Evolutionary conservation across 768 basidiomycete genomes (phyloP).

Genomic region (Tulasnella sp.): DNA sequence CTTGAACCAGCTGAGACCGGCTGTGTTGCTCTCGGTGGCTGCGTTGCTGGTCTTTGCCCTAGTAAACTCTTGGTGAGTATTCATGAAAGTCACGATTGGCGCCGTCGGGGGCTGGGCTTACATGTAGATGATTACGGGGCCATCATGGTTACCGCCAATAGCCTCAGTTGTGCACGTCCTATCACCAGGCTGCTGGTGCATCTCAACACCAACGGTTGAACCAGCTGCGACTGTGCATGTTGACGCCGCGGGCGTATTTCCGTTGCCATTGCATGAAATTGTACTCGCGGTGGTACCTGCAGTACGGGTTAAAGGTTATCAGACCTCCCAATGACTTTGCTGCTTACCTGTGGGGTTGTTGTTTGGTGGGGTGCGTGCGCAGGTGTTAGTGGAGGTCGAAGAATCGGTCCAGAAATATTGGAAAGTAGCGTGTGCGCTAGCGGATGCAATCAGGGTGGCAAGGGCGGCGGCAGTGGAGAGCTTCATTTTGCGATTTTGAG

Average conservation of each 20-base stretch:
- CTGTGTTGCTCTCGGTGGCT: constrained; percentile 32
- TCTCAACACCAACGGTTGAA: constrained; percentile 29
- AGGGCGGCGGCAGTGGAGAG: background rate
- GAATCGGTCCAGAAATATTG: constrained; percentile 40
- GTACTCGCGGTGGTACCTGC: constrained; percentile 24
- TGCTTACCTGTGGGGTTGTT: constrained; percentile 33
- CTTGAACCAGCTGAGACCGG: constrained; percentile 38
- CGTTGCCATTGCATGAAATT: constrained; percentile 37
- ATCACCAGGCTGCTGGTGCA: constrained; percentile 41
- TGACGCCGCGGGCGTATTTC: constrained; percentile 25
- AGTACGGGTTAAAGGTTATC: background rate
- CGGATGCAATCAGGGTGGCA: background rate
- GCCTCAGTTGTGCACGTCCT: constrained; percentile 37
- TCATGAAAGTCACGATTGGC: background rate
- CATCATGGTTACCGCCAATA: constrained; percentile 42
- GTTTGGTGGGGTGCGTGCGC: constrained; percentile 34
- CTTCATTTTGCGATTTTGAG: background rate
- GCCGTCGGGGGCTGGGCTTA: background rate
- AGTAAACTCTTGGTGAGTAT: background rate
- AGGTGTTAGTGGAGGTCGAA: constrained; percentile 37
- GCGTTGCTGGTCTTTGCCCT: constrained; percentile 36
- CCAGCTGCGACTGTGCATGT: constrained; percentile 29
- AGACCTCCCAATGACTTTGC: background rate
- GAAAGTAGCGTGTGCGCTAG: constrained; percentile 41
- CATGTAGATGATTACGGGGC: constrained; percentile 40